phyloP scores from a whole-genome alignment of 1,284 basidiomycete species.

The Earliella scabrosa region DNA sequence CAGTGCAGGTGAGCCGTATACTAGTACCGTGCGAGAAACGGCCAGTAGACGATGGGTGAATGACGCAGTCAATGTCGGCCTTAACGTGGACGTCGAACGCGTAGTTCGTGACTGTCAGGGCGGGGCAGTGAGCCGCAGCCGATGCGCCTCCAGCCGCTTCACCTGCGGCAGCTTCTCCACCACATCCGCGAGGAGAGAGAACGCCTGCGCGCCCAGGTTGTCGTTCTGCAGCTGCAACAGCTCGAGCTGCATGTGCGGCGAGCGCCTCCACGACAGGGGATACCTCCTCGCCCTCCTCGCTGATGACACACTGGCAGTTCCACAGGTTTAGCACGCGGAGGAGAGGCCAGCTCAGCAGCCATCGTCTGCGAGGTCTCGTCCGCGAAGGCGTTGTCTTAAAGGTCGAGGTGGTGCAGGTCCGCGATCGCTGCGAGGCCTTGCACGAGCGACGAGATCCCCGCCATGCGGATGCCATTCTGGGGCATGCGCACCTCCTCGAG shows the following conservation, averaged over 20 bases:
- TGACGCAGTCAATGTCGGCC: too few species aligned
- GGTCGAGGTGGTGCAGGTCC: constrained; percentile 79
- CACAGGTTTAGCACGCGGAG: constrained; percentile 87
- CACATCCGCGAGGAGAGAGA: constrained; percentile 69
- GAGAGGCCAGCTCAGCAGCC: constrained; percentile 75
- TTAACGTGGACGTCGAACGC: too few species aligned
- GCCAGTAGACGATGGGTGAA: too few species aligned
- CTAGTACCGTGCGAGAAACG: too few species aligned
- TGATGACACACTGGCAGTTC: constrained; percentile 91
- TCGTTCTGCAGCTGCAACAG: constrained; percentile 88
- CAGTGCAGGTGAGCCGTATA: too few species aligned
- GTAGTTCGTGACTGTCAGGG: too few species aligned
- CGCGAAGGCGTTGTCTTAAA: constrained; percentile 97
- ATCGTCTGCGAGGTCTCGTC: constrained; percentile 77
- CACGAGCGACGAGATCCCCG: constrained; percentile 87
- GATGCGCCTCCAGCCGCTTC: constrained; percentile 80
- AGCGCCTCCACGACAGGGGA: constrained; percentile 68
- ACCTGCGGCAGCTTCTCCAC: constrained; percentile 66
- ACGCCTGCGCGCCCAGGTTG: constrained; percentile 78
- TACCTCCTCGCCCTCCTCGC: constrained; percentile 68
- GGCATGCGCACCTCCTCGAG: constrained; percentile 91
- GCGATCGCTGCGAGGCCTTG: constrained; percentile 75
- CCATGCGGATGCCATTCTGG: constrained; percentile 97
- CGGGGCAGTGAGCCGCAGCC: too few species aligned
- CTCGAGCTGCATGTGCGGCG: constrained; percentile 75